phyloP scores from a whole-genome alignment of 257 asterid species.

The Solanum appendiculatum region DNA sequence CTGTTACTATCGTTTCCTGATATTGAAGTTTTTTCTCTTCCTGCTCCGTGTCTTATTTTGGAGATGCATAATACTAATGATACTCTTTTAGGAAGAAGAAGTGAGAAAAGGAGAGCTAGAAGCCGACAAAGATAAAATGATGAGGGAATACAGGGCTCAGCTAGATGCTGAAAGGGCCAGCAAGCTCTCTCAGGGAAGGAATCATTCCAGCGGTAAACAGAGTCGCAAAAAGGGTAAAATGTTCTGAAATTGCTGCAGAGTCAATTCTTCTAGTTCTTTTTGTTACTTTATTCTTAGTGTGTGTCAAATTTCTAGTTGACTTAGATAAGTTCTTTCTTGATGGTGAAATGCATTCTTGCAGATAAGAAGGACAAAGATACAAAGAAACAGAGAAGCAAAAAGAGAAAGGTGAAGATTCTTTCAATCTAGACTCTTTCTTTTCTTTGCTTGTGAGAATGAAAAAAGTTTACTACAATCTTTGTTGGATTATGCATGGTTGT shows the following conservation, averaged over 20 bases:
- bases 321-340: background rate
- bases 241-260: background rate
- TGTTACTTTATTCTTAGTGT: background rate
- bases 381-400: constrained; percentile 69
- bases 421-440: background rate
- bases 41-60: background rate
- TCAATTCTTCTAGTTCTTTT: background rate
- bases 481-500: background rate
- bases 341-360: constrained; percentile 22
- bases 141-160: constrained; percentile 97
- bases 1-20: background rate
- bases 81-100: constrained; percentile 92
- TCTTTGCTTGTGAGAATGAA: background rate
- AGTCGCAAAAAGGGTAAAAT: constrained; percentile 57
- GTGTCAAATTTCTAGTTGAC: background rate
- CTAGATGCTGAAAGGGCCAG: constrained; percentile 89
- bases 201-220: constrained; percentile 70
- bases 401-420: constrained; percentile 61
- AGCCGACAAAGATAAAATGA: constrained; percentile 97
- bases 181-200: constrained; percentile 80
- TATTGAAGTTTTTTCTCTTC: background rate
- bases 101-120: constrained; percentile 90
- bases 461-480: background rate
- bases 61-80: constrained; percentile 13
- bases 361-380: constrained; percentile 78